Base-by-base conservation (phyloP, 176 grass and related monocot species). In the Carex pumila region DNA sequence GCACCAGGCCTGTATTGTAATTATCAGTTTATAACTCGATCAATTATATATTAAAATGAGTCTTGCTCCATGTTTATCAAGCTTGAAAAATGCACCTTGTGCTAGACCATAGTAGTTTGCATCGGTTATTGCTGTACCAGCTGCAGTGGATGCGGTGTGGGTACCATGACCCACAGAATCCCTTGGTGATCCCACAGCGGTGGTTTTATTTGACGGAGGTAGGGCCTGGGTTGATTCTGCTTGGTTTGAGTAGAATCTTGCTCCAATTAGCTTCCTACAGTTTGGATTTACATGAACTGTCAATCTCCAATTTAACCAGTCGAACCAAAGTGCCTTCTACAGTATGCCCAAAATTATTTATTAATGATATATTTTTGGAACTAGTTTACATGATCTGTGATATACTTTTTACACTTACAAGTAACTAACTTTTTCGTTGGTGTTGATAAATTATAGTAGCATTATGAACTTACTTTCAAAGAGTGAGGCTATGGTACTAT, bases 231-330 rank as follows among this genome's bases (percentile, higher is more conserved):
- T 57, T 43, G 86, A 88, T 64, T 82, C 92, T 7, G 85, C 82
- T 81, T 45, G 88, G 43, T 37, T 87, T 79, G 81, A 58, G 80
- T 98, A 98, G 86, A 91, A 93, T 81, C 95, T 92, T 22, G 92
- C 95, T 63, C 95, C 95, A 34, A 98, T 94, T 36, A 98, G 89
- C 88, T 95, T 94, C 92, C 94, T 97, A 84, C 25, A 77, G n/a
- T 45, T 25, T 18, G 8, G 21, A 56, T 56, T 77, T 77, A 77
- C 50, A 77, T 34, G 22, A 56, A 56, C 50, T 54, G 21, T 55
- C 73, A 77, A 49, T 73, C 8, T 50, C 43, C 19, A 47, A 81
- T 13, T 43, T 63, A 25, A 50, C 47, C 11, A 41, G 60, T 8
- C 12, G 5, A 81, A 17, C 5, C 15, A 55, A 7, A 67, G 21